These are phyloP conservation scores for Vigna unguiculata DNA, from an alignment of 306 rosid genomes.

Conservation along the genomic window DNA sequence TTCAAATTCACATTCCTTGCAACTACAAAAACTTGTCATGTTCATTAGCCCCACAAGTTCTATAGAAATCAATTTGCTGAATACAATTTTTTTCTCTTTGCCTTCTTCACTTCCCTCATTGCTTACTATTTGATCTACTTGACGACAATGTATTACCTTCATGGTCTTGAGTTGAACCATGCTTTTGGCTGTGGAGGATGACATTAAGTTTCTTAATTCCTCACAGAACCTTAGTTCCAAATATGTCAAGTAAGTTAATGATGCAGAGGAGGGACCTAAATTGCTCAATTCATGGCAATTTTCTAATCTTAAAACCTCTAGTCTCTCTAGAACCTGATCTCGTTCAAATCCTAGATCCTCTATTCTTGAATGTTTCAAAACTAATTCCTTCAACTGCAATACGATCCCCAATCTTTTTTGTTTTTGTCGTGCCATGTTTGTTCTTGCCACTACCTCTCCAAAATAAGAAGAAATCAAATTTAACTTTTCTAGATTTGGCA, in stretches of 20 bases:
- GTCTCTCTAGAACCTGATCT: conserved; percentile 3
- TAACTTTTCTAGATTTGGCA: conserved; percentile 36
- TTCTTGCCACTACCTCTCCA: not conserved
- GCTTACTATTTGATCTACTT: conserved; percentile 6
- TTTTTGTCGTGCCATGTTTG: not conserved
- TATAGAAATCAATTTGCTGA: conserved; percentile 18
- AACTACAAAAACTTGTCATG: conserved; percentile 24
- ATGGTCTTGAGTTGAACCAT: conserved; percentile 31
- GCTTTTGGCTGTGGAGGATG: conserved; percentile 28
- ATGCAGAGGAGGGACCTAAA: not conserved
- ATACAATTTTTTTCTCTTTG: not conserved
- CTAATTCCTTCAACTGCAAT: conserved; percentile 21
- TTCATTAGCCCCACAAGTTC: not conserved
- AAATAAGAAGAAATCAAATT: not conserved
- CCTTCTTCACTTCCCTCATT: not conserved
- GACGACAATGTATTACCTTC: not conserved
- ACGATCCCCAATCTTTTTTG: not conserved
- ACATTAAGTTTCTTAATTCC: not conserved
- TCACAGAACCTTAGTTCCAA: not conserved
- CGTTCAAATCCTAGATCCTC: conserved; percentile 26
- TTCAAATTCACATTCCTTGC: not conserved
- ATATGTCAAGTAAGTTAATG: conserved; percentile 16
- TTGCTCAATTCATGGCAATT: fast-evolving
- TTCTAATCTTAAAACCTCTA: not conserved
- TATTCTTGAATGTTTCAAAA: fast-evolving